Evolutionary conservation across 1,139 yeast species (phyloP).

Genomic region (Zygoascus meyerae): DNA sequence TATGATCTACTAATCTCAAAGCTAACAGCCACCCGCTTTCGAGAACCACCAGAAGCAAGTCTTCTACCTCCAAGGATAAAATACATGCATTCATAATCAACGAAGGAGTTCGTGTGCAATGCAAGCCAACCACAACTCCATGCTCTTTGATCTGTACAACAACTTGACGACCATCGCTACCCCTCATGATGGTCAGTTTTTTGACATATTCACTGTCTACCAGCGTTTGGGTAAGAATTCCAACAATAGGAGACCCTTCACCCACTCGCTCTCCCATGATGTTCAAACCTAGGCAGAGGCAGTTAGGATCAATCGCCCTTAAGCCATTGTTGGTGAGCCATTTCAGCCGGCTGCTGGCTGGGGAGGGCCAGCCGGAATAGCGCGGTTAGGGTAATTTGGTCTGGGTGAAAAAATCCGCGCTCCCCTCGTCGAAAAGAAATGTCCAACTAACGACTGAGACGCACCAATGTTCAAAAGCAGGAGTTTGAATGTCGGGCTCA

Average conservation of each 20-base stretch:
- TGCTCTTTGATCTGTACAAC: constrained; percentile 2
- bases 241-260: neutral
- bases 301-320: neutral
- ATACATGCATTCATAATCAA: neutral
- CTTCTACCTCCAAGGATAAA: constrained; percentile 4
- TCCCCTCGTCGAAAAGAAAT: too few relatives aligned
- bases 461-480: too few relatives aligned
- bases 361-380: neutral
- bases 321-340: neutral
- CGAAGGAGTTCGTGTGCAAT: neutral
- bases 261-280: neutral
- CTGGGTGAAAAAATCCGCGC: too few relatives aligned
- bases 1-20: neutral
- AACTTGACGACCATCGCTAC: neutral
- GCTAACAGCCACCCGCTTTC: constrained; percentile 7
- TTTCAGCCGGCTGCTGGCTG: neutral
- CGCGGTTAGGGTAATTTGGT: neutral
- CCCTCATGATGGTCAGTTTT: constrained; percentile 1
- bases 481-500: too few relatives aligned
- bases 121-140: neutral
- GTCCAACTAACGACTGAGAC: too few relatives aligned
- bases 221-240: constrained; percentile 9
- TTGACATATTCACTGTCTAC: constrained; percentile 5
- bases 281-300: neutral
- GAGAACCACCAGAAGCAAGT: constrained; percentile 2